These are phyloP conservation scores for Chaetomium sp. DNA, from an alignment of 2,329 filamentous ascomycete species.

Conservation along the genomic window DNA sequence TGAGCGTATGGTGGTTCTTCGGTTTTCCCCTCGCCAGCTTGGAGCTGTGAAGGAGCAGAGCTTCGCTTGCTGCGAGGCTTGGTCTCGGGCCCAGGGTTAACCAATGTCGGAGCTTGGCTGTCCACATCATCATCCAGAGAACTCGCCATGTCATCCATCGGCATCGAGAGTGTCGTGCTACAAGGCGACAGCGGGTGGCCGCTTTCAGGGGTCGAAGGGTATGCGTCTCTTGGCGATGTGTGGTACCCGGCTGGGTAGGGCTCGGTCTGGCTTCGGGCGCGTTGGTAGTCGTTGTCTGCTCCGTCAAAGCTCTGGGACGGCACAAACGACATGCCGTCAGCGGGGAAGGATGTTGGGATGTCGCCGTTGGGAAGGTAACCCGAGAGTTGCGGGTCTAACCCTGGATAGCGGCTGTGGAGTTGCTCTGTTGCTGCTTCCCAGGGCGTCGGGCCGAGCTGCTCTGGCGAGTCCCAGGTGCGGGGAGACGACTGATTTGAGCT, in stretches of 20 bases:
- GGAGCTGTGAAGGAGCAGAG: neutral
- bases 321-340: conserved; percentile 15
- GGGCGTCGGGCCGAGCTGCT: conserved; percentile 24
- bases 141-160: conserved; percentile 21
- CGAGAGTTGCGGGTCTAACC: conserved; percentile 22
- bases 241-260: conserved; percentile 23
- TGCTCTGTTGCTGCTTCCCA: conserved; percentile 27
- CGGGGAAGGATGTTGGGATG: conserved; percentile 23
- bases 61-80: neutral
- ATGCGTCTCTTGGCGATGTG: conserved; percentile 2
- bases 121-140: neutral
- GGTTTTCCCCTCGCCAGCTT: conserved; percentile 33
- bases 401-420: conserved; percentile 14
- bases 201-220: conserved; percentile 23
- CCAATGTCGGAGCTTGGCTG: conserved; percentile 12
- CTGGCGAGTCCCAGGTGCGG: conserved; percentile 32
- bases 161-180: conserved; percentile 29
- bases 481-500: conserved; percentile 31
- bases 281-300: conserved; percentile 12
- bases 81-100: neutral
- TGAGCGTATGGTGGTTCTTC: conserved; percentile 73
- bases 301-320: conserved; percentile 18
- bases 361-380: conserved; percentile 20
- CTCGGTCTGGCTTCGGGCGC: conserved; percentile 20
- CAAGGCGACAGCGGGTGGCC: conserved; percentile 26